Evolutionary conservation across 192 early-diverging fungal genomes (phyloP), one percentile per base, ranked within the genome.

Genomic region (Coemansia sp.): DNA sequence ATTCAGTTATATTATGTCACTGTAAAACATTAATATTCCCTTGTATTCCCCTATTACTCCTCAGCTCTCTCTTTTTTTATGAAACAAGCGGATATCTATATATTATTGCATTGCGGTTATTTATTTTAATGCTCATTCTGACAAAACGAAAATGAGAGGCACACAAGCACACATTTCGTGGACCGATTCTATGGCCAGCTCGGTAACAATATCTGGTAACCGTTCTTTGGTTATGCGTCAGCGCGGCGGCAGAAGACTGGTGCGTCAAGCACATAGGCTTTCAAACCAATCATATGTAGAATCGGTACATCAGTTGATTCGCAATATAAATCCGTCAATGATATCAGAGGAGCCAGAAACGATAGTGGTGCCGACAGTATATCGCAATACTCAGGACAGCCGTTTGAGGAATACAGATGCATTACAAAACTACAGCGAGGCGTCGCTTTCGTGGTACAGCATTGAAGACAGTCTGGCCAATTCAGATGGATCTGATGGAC

Each of bases 181-280:
- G 79, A 61, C 79, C 8, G 73, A 82, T 41, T 82, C 79, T 0
- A 82, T 82, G 79, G 67, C 74, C 45, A 82, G 79, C 59, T 82
- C 79, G 4, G 65, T 82, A 26, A 82, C 79, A 6, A 40, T 82
- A 5, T 41, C 68, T 0, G 74, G 69, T 32, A 77, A 40, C 55
- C 67, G 71, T 21, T 42, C 60, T 1, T 19, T 51, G 9, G 43
- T 32, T 4, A 46, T 9, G 13, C 62, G 68, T 8, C 68, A 59
- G 40, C 62, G 55, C 39, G 21, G 65, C 15, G 19, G 41, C 67
- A 63, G 67, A 32, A 60, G 62, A 5, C 45, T 73, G 6, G 61
- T 48, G 2, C 71, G 68, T 1, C 57, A 55, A 22, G 26, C 36
- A 41, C 39, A 59, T 22, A 54, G 51, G 51, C 57, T 59, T 41